phyloP scores from a whole-genome alignment of 345 rosid species.

The Turritis glabra region DNA sequence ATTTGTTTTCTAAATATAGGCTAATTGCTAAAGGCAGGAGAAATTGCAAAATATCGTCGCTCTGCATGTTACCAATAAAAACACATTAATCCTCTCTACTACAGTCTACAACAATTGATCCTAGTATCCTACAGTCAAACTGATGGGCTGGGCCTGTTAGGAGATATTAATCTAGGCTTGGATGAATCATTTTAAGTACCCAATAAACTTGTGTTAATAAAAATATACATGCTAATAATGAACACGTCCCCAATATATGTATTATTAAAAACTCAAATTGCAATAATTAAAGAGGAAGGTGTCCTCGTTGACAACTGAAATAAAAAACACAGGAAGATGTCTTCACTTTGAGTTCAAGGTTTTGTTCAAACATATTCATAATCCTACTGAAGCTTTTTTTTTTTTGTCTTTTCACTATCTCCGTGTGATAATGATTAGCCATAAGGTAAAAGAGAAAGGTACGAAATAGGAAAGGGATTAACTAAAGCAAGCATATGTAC shows the following conservation, averaged over 20 bases:
- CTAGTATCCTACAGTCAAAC: not conserved
- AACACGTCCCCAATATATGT: no score
- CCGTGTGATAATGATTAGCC: not conserved
- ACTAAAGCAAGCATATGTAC: no score
- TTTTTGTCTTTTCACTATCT: not conserved
- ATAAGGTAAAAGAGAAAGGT: not conserved
- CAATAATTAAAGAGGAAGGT: not conserved
- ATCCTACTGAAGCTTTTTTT: not conserved
- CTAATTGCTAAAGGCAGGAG: not conserved
- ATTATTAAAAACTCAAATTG: no score
- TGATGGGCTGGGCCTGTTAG: not conserved
- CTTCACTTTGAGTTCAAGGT: slow-evolving; percentile 27
- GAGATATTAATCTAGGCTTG: not conserved
- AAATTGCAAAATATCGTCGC: not conserved
- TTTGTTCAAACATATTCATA: not conserved
- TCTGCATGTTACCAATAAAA: not conserved
- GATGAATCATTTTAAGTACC: not conserved
- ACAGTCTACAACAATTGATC: not conserved
- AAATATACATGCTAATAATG: not conserved
- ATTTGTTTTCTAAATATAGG: not conserved
- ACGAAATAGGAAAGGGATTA: no score
- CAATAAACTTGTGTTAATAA: not conserved
- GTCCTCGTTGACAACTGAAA: not conserved
- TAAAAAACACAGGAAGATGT: not conserved
- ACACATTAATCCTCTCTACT: not conserved